phyloP scores from a whole-genome alignment of 2,329 filamentous ascomycete genomes.

The Penicillium sp. region DNA sequence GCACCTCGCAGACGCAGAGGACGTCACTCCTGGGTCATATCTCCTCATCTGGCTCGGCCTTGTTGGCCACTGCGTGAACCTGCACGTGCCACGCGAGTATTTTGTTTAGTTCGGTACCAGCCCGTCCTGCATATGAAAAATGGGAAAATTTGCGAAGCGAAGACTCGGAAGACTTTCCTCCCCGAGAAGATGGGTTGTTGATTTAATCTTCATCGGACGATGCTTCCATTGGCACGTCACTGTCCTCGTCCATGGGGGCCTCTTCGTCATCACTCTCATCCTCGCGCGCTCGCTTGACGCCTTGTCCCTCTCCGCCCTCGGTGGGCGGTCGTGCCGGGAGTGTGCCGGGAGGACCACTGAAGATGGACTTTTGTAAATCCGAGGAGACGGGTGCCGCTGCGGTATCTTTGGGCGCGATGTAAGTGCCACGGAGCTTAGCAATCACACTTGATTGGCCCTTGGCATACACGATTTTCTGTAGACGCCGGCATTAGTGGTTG shows the following conservation, averaged over 20 bases:
- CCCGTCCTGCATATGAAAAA: conserved; percentile 18
- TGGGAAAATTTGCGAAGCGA: conserved; percentile 12
- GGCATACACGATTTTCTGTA: conserved; percentile 84
- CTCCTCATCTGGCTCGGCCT: conserved; percentile 88
- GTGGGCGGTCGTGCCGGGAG: conserved; percentile 54
- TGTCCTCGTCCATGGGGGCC: conserved; percentile 65
- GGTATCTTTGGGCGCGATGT: conserved; percentile 64
- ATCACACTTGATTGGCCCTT: conserved; percentile 87
- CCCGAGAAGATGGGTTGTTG: conserved; percentile 1
- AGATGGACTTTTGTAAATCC: conserved; percentile 77
- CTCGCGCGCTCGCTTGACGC: conserved; percentile 69
- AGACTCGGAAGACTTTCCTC: conserved; percentile 14
- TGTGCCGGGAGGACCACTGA: conserved; percentile 60
- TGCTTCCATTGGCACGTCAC: conserved; percentile 69
- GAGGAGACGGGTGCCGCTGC: conserved; percentile 61
- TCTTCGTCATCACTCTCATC: conserved; percentile 59
- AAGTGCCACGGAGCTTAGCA: conserved; percentile 88
- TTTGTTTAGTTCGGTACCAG: conserved; percentile 30
- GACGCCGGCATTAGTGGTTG: conserved; percentile 1
- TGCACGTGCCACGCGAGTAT: conserved; percentile 74
- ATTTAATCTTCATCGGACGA: conserved; percentile 71
- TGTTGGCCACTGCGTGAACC: conserved; percentile 75
- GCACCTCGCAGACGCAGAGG: conserved; percentile 52
- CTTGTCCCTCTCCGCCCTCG: conserved; percentile 53
- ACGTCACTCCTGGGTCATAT: conserved; percentile 63